Evolutionary conservation across 768 basidiomycete genomes (phyloP).

Genomic region (Neoboletus magnificus): DNA sequence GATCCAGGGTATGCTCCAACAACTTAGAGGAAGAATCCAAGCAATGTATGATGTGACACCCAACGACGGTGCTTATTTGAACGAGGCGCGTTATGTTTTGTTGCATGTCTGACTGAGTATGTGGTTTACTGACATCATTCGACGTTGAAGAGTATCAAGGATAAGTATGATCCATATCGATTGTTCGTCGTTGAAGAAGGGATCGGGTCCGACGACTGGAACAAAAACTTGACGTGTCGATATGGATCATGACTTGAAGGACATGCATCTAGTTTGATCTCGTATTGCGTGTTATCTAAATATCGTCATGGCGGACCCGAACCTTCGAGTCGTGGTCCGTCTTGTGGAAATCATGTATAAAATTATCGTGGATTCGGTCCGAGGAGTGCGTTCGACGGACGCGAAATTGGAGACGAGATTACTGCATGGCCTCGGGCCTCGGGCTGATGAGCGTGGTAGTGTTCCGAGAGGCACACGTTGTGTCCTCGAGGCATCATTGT

Average conservation of each 20-base stretch:
- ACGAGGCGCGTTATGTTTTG: slow-evolving; percentile 40
- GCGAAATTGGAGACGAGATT: neutral
- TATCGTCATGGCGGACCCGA: neutral
- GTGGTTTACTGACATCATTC: slow-evolving; percentile 33
- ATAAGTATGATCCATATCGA: slow-evolving; percentile 41
- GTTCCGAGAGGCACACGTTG: slow-evolving; percentile 12
- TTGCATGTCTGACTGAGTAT: neutral
- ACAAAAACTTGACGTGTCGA: slow-evolving; percentile 27
- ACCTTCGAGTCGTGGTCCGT: neutral
- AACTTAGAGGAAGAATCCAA: slow-evolving; percentile 8
- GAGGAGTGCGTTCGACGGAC: neutral
- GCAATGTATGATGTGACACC: slow-evolving; percentile 28
- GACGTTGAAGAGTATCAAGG: slow-evolving; percentile 41
- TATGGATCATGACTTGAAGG: neutral
- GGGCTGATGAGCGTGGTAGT: neutral
- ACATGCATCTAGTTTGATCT: too few relatives aligned
- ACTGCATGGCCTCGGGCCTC: neutral
- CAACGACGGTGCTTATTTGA: slow-evolving; percentile 42
- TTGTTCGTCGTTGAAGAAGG: slow-evolving; percentile 47
- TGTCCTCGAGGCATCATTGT: slow-evolving; percentile 21
- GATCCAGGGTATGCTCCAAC: slow-evolving; percentile 3
- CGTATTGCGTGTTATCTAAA: neutral
- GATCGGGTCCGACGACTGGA: slow-evolving; percentile 52
- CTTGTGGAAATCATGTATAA: neutral
- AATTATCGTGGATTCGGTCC: neutral